A percentile compares a stretch with the other conserved stretches of the same genome.
Conservation (phyloP, 2,329 filamentous ascomycete genomes). For the Incumbomyces lentus region DNA sequence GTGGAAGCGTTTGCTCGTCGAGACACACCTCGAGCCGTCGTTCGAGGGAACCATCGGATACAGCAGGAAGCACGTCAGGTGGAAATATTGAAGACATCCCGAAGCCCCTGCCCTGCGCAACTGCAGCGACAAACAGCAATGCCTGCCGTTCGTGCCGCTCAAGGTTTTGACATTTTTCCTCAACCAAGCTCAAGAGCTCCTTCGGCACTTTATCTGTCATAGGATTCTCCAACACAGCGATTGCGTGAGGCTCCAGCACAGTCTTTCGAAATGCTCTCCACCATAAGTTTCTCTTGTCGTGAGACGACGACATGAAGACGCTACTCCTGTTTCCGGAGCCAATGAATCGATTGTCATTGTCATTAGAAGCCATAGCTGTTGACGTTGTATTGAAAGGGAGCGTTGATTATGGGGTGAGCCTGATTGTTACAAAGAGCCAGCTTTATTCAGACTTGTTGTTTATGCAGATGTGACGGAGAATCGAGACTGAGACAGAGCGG, state of each 20-base stretch:
- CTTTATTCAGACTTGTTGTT: neutral
- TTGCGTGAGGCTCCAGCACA: conserved; percentile 1
- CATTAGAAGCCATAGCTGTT: neutral
- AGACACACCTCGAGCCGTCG: conserved; percentile 14
- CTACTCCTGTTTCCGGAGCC: neutral
- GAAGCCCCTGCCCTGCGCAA: conserved; percentile 13
- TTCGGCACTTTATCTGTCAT: conserved; percentile 1
- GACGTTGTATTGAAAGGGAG: too few species aligned
- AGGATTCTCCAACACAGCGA: neutral
- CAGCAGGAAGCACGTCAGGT: conserved; percentile 15
- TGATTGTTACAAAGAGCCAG: neutral
- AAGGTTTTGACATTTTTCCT: conserved; percentile 5
- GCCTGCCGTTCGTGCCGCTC: conserved; percentile 4
- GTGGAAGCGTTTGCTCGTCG: conserved; percentile 16
- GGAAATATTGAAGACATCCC: conserved; percentile 17
- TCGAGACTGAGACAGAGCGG: too few species aligned
- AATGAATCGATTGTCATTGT: neutral
- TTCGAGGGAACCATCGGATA: conserved; percentile 5
- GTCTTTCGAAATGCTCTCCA: conserved; percentile 7
- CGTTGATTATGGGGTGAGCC: neutral
- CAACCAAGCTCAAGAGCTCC: neutral
- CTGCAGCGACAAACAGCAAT: neutral
- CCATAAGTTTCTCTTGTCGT: conserved; percentile 6
- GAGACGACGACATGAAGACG: neutral
- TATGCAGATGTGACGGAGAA: too few species aligned